These are phyloP conservation scores for Celoporthe dispersa DNA, from an alignment of 2,329 filamentous ascomycete species.

Conservation along the genomic window DNA sequence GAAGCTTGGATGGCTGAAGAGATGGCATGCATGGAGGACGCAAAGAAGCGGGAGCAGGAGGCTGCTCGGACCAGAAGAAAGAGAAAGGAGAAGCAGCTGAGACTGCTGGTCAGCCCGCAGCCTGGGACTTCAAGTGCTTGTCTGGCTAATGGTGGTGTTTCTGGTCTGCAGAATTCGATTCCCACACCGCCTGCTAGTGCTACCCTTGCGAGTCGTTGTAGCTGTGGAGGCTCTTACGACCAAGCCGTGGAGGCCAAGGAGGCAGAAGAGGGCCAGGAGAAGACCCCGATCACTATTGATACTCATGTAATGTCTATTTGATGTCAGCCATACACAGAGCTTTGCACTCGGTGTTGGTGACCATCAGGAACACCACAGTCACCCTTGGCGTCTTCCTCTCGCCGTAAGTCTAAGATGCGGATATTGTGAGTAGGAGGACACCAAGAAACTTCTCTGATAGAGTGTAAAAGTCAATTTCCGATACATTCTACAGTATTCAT, in stretches of 20 bases:
- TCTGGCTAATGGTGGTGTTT: not conserved
- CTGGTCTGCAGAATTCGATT: too few species aligned
- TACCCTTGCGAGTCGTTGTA: not conserved
- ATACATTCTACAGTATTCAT: too few species aligned
- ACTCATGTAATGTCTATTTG: not conserved
- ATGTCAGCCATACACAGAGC: not conserved
- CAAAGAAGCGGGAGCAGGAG: conserved; percentile 33
- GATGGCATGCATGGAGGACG: conserved; percentile 35
- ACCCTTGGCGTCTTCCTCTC: not conserved
- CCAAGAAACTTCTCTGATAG: too few species aligned
- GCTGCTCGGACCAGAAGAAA: conserved; percentile 25
- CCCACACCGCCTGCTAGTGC: conserved; percentile 1
- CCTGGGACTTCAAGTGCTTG: too few species aligned
- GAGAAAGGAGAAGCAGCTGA: conserved; percentile 31
- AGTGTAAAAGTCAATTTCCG: too few species aligned
- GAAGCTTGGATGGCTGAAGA: conserved; percentile 44
- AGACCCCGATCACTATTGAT: not conserved
- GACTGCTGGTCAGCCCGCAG: conserved; percentile 2
- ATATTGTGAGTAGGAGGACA: too few species aligned
- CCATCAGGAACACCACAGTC: not conserved
- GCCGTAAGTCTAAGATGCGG: too few species aligned
- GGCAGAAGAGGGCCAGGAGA: not conserved
- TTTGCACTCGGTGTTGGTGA: not conserved
- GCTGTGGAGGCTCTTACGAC: not conserved
- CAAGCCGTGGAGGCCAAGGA: not conserved